Conservation (phyloP, 495 filamentous ascomycete species). For the Penicillium roqueforti region DNA sequence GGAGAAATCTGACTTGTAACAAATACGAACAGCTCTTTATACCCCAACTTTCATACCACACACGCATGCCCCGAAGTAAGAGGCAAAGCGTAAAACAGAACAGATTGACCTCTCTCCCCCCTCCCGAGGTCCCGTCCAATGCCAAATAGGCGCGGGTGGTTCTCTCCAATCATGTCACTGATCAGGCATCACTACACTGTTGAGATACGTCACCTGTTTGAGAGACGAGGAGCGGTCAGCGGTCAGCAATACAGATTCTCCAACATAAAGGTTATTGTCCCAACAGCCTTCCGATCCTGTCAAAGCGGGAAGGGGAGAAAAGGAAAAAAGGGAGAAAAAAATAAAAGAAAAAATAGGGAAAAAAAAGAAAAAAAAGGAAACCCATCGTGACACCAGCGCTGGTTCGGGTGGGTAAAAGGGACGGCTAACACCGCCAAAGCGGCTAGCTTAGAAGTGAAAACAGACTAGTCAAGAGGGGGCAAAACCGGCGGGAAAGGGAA, state of each 20-base stretch:
- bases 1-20: not conserved
- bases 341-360: constrained; percentile 1
- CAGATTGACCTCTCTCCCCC: not conserved
- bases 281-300: not conserved
- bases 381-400: constrained; percentile 7
- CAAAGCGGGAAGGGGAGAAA: not conserved
- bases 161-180: constrained; percentile 12
- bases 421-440: constrained; percentile 19
- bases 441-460: constrained; percentile 29
- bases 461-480: constrained; percentile 23
- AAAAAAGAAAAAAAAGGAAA: constrained; percentile 1
- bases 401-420: constrained; percentile 20
- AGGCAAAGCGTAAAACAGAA: not conserved
- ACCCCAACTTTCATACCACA: not conserved
- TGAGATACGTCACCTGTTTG: constrained; percentile 56
- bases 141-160: constrained; percentile 2
- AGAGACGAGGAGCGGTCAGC: constrained; percentile 29
- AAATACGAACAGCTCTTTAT: not conserved
- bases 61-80: not conserved
- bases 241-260: constrained; percentile 6
- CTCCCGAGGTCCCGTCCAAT: not conserved
- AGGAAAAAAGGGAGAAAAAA: no score
- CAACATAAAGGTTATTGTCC: not conserved
- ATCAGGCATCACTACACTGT: constrained; percentile 64
- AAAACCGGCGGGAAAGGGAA: constrained; percentile 33